Conservation (phyloP, 331 rosid genomes). For the Phaseolus coccineus region DNA sequence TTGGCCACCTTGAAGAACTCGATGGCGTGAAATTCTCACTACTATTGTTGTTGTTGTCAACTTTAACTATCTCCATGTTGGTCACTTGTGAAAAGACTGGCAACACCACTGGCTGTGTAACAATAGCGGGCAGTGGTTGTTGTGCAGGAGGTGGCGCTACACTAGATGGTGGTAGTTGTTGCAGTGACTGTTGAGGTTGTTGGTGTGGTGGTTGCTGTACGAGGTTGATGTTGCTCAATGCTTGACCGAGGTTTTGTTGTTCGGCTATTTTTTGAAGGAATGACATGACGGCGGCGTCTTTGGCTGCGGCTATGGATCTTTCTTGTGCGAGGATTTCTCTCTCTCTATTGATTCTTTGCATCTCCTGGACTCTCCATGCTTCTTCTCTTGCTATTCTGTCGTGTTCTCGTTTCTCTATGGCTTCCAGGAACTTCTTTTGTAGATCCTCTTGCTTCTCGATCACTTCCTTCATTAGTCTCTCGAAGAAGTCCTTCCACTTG, state of each 20-base stretch:
- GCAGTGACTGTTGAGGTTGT: conserved; percentile 10
- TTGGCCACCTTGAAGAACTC: conserved; percentile 91
- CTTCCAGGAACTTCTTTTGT: conserved; percentile 77
- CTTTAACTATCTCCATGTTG: conserved; percentile 45
- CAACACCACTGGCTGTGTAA: background rate
- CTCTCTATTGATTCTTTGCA: conserved; percentile 68
- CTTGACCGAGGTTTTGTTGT: conserved; percentile 53
- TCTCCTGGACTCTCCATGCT: conserved; percentile 85
- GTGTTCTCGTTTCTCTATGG: conserved; percentile 82
- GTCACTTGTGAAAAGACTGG: conserved; percentile 11
- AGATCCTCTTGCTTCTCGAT: conserved; percentile 77
- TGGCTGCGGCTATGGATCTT: conserved; percentile 70
- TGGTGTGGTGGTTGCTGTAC: conserved; percentile 31
- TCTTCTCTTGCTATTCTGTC: conserved; percentile 76
- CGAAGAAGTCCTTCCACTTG: conserved; percentile 93
- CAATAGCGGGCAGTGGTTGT: background rate
- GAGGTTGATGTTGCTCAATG: conserved; percentile 36
- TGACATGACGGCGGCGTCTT: conserved; percentile 80
- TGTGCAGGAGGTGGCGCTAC: background rate
- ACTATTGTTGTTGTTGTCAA: conserved; percentile 28
- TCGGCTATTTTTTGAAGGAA: conserved; percentile 79
- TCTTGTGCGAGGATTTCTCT: conserved; percentile 80
- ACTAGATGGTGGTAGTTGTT: background rate
- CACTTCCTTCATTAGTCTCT: conserved; percentile 76
- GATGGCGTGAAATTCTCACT: conserved; percentile 32